Percentiles rank a stretch among this genome's conserved stretches.
These are phyloP conservation scores for Protomyces lactucae-debilis DNA, from an alignment of 1,139 yeast genomes.

Conservation along the genomic window DNA sequence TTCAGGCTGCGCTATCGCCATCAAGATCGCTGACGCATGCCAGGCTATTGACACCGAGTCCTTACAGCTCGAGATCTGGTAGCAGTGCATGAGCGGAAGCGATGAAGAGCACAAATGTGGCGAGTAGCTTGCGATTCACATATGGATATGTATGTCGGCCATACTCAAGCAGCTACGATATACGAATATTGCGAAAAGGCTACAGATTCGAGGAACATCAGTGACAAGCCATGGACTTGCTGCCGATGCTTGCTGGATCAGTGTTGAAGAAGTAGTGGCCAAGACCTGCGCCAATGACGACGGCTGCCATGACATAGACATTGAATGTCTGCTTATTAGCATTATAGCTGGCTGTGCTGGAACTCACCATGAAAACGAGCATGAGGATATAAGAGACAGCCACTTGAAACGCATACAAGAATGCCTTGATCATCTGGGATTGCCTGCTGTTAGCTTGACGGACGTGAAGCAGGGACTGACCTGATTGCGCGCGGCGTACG, in stretches of 20 bases:
- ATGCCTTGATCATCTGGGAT: background rate
- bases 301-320: constrained; percentile 22
- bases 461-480: background rate
- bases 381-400: constrained; percentile 17
- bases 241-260: background rate
- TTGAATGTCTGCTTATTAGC: constrained; percentile 1
- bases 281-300: constrained; percentile 4
- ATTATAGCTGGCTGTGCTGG: background rate
- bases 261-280: constrained; percentile 18
- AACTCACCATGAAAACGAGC: constrained; percentile 14
- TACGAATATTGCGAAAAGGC: too few species aligned
- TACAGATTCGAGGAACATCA: background rate
- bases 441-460: background rate
- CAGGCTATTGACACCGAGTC: too few species aligned
- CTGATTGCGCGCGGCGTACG: background rate
- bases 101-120: too few species aligned
- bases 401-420: constrained; percentile 12
- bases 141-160: too few species aligned
- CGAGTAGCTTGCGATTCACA: too few species aligned
- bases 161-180: too few species aligned
- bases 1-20: too few species aligned
- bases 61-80: too few species aligned
- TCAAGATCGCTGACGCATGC: too few species aligned
- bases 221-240: constrained; percentile 22
- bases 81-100: too few species aligned